These are phyloP conservation scores for Phytophthora pinifolia DNA, from an alignment of 352 stramenopile genomes.

Conservation along the genomic window DNA sequence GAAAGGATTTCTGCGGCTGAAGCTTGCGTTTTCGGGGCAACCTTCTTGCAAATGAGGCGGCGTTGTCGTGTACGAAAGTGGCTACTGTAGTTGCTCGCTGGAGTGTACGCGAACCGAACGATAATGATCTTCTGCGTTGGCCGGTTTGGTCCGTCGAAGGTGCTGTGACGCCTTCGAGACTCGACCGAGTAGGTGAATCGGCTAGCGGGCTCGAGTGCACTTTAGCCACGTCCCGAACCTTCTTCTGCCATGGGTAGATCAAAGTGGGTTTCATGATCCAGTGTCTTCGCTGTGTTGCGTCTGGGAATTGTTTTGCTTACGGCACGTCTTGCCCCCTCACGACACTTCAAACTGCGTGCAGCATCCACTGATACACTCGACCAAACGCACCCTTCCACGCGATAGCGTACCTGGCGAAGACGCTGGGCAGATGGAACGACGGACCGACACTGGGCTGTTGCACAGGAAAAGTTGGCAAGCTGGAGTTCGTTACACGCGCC, in stretches of 20 bases:
- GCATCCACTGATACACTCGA: slow-evolving; percentile 26
- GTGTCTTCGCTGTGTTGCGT: slow-evolving; percentile 7
- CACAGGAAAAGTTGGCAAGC: slow-evolving; percentile 4
- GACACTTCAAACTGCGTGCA: slow-evolving; percentile 28
- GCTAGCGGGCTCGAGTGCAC: slow-evolving; percentile 11
- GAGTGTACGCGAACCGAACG: slow-evolving; percentile 15
- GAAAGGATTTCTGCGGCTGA: slow-evolving; percentile 25
- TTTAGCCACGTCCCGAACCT: slow-evolving; percentile 31
- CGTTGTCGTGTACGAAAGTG: slow-evolving; percentile 42
- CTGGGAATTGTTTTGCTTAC: slow-evolving; percentile 14
- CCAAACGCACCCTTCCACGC: slow-evolving; percentile 9
- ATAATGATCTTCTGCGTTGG: slow-evolving; percentile 14
- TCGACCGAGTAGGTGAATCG: slow-evolving; percentile 14
- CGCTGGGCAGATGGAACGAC: slow-evolving; percentile 18
- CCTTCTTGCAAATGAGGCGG: slow-evolving; percentile 24
- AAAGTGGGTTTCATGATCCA: slow-evolving; percentile 36
- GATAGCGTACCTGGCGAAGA: slow-evolving; percentile 7
- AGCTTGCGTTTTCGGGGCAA: slow-evolving; percentile 48
- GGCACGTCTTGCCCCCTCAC: slow-evolving; percentile 19
- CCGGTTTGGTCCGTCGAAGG: neutral
- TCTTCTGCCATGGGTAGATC: slow-evolving; percentile 33
- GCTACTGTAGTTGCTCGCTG: slow-evolving; percentile 32
- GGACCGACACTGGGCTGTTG: slow-evolving; percentile 12
- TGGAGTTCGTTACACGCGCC: slow-evolving; percentile 27
- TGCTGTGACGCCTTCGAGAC: slow-evolving; percentile 7